Base-by-base conservation (phyloP, 2,329 filamentous ascomycete species). In the Tolypocladium sp. region DNA sequence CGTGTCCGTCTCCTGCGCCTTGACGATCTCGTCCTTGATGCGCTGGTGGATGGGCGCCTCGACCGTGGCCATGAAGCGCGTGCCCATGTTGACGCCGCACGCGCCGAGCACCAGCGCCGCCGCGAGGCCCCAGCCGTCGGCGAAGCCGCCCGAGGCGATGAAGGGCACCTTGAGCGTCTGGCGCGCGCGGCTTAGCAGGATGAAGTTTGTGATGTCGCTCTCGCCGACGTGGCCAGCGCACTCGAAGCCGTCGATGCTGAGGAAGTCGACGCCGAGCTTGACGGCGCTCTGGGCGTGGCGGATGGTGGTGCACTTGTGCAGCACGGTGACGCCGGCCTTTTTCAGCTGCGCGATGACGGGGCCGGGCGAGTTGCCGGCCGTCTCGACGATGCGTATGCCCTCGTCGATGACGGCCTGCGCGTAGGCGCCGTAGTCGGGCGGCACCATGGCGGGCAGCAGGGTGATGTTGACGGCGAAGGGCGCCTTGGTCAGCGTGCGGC, bases 261-360 rank as follows among this genome's bases (percentile, higher is more conserved):
- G 78, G 76, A 99, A 97, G 75, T 99, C 94, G 5, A 97, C 94
- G 63, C 94, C 94, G 44, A 97, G 86, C 76, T 96, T 96, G 60
- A 96, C 83, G 55, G 94, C 94, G 64, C 89, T 92, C 73, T 91
- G 85, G 25, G 94, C 94, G 72, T 99, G 94, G 58, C 92, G 82
- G 76, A 99, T 96, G 6, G 91, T 95, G 10, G 94, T 99, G 80
- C 94, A 97, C 79, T 99, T 99, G 83, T 99, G 94, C 59, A 99
- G 79, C 67, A 99, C 86, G 59, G 83, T 93, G 68, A 84, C 83
- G 59, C 85, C 86, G 7, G 87, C 89, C 62, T 83, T 83, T 78
- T 97, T 99, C 58, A 99, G 82, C 79, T 91, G 85, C 71, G 84
- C 81, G 73, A 99, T 97, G 63, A 99, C 88, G 4, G 92, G 92